phyloP scores from a whole-genome alignment of 805 yeast genomes.

The Candida palmyrensis region DNA sequence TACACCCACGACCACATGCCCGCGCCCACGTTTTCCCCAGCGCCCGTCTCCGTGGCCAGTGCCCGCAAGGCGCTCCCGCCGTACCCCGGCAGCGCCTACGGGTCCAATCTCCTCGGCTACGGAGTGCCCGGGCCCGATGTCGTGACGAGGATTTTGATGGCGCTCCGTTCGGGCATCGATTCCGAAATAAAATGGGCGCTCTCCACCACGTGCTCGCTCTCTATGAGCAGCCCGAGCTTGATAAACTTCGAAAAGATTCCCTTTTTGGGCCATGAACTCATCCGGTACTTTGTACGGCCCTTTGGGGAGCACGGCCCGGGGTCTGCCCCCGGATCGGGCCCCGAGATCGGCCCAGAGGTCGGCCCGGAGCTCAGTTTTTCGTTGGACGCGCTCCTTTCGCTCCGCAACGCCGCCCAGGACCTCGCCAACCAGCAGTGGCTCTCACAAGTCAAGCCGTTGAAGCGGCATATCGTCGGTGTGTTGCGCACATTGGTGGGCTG shows the following conservation, averaged over 20 bases:
- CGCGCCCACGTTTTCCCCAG: slow-evolving; percentile 2
- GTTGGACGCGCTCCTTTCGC: slow-evolving; percentile 52
- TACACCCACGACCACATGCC: too few species aligned
- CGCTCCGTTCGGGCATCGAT: slow-evolving; percentile 58
- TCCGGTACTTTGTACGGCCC: slow-evolving; percentile 32
- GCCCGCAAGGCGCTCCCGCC: slow-evolving; percentile 6
- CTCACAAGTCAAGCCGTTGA: slow-evolving; percentile 48
- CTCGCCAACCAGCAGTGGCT: slow-evolving; percentile 74
- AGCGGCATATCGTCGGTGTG: slow-evolving; percentile 39
- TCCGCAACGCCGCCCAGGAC: slow-evolving; percentile 83
- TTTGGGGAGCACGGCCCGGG: slow-evolving; percentile 17
- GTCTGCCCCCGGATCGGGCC: too few species aligned
- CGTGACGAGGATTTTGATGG: slow-evolving; percentile 62
- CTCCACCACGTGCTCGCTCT: slow-evolving; percentile 44
- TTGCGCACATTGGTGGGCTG: slow-evolving; percentile 36
- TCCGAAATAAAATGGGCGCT: slow-evolving; percentile 73
- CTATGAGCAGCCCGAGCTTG: slow-evolving; percentile 46
- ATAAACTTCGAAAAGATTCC: slow-evolving; percentile 42
- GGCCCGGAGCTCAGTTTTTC: slow-evolving; percentile 1
- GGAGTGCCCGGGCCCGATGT: slow-evolving; percentile 56
- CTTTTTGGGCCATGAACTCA: slow-evolving; percentile 37
- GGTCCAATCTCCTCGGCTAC: slow-evolving; percentile 12
- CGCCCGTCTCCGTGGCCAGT: slow-evolving; percentile 2
- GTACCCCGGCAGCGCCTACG: background rate
- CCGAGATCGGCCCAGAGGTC: slow-evolving; percentile 12